Evolutionary conservation across 2,329 filamentous ascomycete genomes (phyloP).

Genomic region (Fusarium metavorans): DNA sequence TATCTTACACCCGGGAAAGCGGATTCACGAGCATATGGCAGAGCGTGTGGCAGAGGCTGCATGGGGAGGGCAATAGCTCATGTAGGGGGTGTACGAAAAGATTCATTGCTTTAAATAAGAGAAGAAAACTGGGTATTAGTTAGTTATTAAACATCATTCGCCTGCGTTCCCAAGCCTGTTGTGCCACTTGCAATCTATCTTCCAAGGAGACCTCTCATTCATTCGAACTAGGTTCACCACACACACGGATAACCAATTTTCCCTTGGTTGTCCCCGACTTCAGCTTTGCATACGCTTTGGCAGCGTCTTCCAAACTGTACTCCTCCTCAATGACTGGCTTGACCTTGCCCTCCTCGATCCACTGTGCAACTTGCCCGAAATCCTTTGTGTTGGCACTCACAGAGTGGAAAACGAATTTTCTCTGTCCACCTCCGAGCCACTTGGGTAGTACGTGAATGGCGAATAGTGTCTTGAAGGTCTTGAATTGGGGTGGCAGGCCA

Average conservation of each 20-base stretch:
- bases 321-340: constrained; percentile 21
- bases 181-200: too few species aligned
- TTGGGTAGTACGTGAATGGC: constrained; percentile 24
- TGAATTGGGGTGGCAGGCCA: constrained; percentile 4
- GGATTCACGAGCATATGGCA: neutral
- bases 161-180: neutral
- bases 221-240: neutral
- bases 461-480: constrained; percentile 14
- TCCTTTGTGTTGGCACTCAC: constrained; percentile 23
- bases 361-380: constrained; percentile 16
- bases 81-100: neutral
- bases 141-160: neutral
- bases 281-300: constrained; percentile 18
- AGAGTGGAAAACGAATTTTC: constrained; percentile 29
- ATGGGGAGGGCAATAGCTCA: neutral
- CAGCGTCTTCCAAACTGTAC: constrained; percentile 10
- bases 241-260: constrained; percentile 23
- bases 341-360: constrained; percentile 17
- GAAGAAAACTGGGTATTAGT: neutral
- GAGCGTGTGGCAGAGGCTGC: neutral
- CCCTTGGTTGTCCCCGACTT: constrained; percentile 14
- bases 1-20: neutral
- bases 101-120: neutral
- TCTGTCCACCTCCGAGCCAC: constrained; percentile 26
- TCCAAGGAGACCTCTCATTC: neutral